Conservation (phyloP, 139 green algal species). For the Micractinium conductrix region DNA sequence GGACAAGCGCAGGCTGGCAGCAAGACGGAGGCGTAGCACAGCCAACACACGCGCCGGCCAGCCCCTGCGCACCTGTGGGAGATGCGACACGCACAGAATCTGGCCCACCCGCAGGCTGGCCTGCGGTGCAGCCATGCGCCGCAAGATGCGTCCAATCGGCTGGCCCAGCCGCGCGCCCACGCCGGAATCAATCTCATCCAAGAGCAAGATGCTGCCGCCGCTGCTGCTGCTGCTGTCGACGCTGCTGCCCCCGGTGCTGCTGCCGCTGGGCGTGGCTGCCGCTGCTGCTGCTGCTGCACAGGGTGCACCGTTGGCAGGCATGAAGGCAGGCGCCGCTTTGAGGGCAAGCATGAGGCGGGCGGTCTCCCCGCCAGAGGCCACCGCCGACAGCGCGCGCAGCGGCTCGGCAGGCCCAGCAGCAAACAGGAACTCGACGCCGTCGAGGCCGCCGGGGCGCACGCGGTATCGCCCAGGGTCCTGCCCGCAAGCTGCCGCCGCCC, state of each 20-base stretch:
- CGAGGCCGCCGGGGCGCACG: constrained; percentile 27
- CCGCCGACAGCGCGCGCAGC: constrained; percentile 69
- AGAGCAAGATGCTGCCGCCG: constrained; percentile 57
- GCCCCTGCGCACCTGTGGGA: constrained; percentile 70
- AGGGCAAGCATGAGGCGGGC: constrained; percentile 87
- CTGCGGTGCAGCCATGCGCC: constrained; percentile 57
- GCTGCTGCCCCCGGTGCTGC: not conserved
- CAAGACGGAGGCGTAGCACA: not conserved
- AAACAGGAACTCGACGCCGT: constrained; percentile 73
- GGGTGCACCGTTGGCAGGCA: too few species aligned
- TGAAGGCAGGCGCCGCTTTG: constrained; percentile 72
- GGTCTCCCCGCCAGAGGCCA: constrained; percentile 81
- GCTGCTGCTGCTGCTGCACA: too few species aligned
- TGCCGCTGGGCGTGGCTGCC: not conserved
- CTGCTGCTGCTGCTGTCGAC: constrained; percentile 13
- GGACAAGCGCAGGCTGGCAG: not conserved
- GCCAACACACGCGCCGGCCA: too few species aligned
- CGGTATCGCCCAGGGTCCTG: constrained; percentile 7
- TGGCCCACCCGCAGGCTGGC: constrained; percentile 41
- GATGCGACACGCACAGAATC: constrained; percentile 84
- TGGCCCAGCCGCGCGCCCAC: constrained; percentile 73
- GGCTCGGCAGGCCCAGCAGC: constrained; percentile 78
- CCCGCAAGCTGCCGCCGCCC: not conserved
- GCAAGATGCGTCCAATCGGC: constrained; percentile 70
- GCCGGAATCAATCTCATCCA: constrained; percentile 87